Conservation (phyloP, 2,329 filamentous ascomycete species). For the Exophiala lecanii-corni region DNA sequence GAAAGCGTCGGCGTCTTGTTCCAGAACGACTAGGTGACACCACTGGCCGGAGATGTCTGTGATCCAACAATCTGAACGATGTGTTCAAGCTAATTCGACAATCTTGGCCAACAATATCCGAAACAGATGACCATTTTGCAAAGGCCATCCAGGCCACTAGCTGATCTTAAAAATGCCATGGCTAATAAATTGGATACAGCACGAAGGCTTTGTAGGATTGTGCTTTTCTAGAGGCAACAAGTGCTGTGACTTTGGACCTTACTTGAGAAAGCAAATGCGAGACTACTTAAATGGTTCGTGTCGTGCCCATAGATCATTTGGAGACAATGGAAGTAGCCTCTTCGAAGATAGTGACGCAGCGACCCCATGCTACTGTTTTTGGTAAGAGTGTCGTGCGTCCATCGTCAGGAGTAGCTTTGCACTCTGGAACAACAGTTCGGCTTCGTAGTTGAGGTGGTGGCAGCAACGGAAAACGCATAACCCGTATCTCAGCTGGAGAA, state of each 20-base stretch:
- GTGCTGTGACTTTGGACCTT: background rate
- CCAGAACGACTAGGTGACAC: too few relatives aligned
- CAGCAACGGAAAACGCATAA: background rate
- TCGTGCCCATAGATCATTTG: background rate
- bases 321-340: background rate
- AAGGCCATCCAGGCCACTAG: too few relatives aligned
- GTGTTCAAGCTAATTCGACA: too few relatives aligned
- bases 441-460: background rate
- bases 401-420: background rate
- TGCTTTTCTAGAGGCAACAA: background rate
- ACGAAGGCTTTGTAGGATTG: too few relatives aligned
- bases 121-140: too few relatives aligned
- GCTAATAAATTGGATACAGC: too few relatives aligned
- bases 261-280: slow-evolving; percentile 1
- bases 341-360: background rate
- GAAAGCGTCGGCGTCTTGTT: too few relatives aligned
- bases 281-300: background rate
- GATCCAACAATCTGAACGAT: too few relatives aligned
- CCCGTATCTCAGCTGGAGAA: background rate
- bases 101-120: too few relatives aligned
- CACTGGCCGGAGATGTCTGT: too few relatives aligned
- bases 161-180: too few relatives aligned
- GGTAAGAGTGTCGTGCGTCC: background rate
- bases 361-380: background rate
- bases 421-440: background rate